Base-by-base conservation (phyloP, 352 stramenopile species). In the Globisporangium cylindrosporum region DNA sequence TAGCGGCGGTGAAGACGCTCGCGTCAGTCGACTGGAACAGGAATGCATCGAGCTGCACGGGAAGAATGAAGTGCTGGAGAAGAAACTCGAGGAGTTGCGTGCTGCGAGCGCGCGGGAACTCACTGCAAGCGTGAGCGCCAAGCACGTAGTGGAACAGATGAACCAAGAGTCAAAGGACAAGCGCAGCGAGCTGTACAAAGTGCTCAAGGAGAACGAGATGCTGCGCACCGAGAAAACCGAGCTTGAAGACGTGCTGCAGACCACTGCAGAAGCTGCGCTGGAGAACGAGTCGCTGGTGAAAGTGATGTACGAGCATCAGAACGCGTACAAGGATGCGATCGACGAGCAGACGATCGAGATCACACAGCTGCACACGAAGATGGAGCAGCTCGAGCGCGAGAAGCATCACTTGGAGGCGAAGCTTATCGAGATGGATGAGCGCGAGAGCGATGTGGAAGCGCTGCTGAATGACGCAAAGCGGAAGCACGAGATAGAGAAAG, bases 341-440 rank as follows among this genome's bases (percentile, higher is more conserved):
- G 80, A 92, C 60, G 83, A 92, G 64, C 80, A 88, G 60, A 90
- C 79, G 25, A 58, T 89, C 53, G 83, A 91, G 72, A 90, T 89
- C 60, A 75, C 75, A 36, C 81, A 89, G 57, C 62, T 89, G 25
- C 83, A 89, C 67, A 60, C 69, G 3, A 82, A 84, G 41, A 70
- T 83, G 14, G 72, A 85, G n/a, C 73, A 83, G 38, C 55, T 89
- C 2, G 79, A 91, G 58, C 66, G 66, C 9, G 80, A 90, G 58
- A 93, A 92, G 54, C 20, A 79, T 18, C 41, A 32, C 24, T 59
- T 92, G 15, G 85, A 91, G 67, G 73, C 71, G 8, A 89, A 90
- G 48, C 64, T 95, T 6, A 77, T 92, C n/a, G 85, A 92, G 62
- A 89, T 91, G 79, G 79, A 92, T 57, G 82, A 90, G 69, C 75